phyloP scores from a whole-genome alignment of 805 yeast species.

The Saccharomycopsis sp. region DNA sequence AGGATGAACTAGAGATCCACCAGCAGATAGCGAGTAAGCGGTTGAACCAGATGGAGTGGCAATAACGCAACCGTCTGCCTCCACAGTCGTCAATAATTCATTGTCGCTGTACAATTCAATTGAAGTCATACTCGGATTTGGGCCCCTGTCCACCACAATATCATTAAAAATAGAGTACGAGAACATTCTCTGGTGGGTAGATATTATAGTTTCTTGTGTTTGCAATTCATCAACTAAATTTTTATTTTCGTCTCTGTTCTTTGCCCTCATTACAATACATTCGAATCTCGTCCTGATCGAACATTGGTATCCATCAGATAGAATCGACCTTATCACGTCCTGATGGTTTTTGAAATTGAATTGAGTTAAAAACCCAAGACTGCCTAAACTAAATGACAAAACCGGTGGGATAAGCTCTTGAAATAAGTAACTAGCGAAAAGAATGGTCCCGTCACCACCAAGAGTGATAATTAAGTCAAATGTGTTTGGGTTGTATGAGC shows the following conservation, averaged over 20 bases:
- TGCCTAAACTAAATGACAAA: conserved; percentile 80
- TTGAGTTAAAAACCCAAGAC: conserved; percentile 87
- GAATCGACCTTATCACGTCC: conserved; percentile 10
- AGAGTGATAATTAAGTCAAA: conserved; percentile 79
- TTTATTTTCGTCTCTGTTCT: conserved; percentile 4
- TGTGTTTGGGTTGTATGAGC: conserved; percentile 32
- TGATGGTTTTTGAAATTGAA: conserved; percentile 52
- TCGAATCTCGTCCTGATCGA: conserved; percentile 45
- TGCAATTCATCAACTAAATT: conserved; percentile 26
- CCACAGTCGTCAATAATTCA: conserved; percentile 49
- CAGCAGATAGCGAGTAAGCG: conserved; percentile 47
- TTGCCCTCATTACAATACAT: conserved; percentile 39
- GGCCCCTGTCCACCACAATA: conserved; percentile 46
- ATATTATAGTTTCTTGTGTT: conserved; percentile 11
- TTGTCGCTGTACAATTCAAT: conserved; percentile 43
- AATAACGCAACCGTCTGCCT: conserved; percentile 60
- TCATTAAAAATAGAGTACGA: conserved; percentile 42
- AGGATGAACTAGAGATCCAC: conserved; percentile 51
- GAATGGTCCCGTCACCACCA: conserved; percentile 97
- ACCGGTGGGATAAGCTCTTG: conserved; percentile 88
- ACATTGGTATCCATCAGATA: conserved; percentile 39
- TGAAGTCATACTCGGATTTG: conserved; percentile 44
- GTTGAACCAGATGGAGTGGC: conserved; percentile 66
- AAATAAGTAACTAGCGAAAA: conserved; percentile 81
- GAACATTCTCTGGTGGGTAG: conserved; percentile 28